Evolutionary conservation across 1,284 basidiomycete genomes (phyloP), one percentile per base, ranked within the genome.

Genomic region (Malassezia cuniculi): DNA sequence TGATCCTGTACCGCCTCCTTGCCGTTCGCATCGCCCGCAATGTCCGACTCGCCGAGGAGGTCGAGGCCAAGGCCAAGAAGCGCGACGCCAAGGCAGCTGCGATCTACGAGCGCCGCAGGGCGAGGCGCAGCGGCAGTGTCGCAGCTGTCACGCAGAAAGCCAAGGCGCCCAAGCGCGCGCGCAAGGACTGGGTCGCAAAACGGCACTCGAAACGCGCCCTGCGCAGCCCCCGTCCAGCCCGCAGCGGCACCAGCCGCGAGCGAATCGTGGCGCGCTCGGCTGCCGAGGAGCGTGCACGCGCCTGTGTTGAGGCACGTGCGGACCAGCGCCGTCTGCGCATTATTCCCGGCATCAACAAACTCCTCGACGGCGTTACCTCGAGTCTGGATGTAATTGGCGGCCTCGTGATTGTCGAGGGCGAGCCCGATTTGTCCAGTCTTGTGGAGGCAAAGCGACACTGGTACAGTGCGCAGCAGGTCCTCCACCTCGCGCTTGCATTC

Each of bases 401-500:
- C 4, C 52, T 66, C 15, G 44, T 31, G 8, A 44, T 66, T 27
- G 50, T 64, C 36, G 63, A 66, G 42, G 52, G 52, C 12, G 57
- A 66, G 38, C 55, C 63, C 15, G 61, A 66, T 30, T 51, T 62
- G 3, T 57, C 58, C 21, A 57, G 52, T 28, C 45, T 66, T 15
- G 43, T 66, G 21, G 63, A 66, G 33, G 59, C 59, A 19, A 64
- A 66, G 41, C 49, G 54, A 3, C 56, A 55, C 3, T 60, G 52
- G 53, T 64, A 60, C 55, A 48, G 54, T 17, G 51, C 56, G 31
- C 53, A 56, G 39, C 49, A 62, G 27, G 40, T 64, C 8, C 41
- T 44, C 22, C 52, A 57, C 25, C 50, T 66, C 12, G 60, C 57
- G 4, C 41, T 48, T 10, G 61, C 59, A 14, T 63, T 58, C 42